Conservation (phyloP, 139 green algal species). For the Astrephomene gubernaculifera region DNA sequence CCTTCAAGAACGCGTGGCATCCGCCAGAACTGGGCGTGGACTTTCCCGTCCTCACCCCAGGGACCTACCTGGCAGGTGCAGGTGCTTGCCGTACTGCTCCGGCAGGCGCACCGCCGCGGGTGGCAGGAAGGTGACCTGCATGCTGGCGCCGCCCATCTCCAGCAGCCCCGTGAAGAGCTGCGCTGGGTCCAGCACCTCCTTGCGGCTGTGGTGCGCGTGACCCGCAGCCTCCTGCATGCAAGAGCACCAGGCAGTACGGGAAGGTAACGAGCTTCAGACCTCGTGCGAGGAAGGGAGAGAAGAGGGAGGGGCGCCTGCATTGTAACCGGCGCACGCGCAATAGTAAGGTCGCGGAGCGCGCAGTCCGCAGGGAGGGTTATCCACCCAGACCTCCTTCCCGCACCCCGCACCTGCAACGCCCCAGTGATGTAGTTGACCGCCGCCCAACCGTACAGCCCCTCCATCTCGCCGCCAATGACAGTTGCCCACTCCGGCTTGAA, state of each 20-base stretch:
- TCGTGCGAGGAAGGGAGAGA: too few species aligned
- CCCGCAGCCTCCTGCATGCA: slow-evolving; percentile 31
- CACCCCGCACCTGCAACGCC: slow-evolving; percentile 53
- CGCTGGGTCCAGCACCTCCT: slow-evolving; percentile 37
- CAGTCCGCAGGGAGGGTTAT: too few species aligned
- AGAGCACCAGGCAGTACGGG: not conserved
- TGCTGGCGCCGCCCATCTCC: slow-evolving; percentile 66
- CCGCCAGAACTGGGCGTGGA: too few species aligned
- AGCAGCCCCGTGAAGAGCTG: slow-evolving; percentile 54
- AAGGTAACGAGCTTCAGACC: too few species aligned
- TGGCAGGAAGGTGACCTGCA: slow-evolving; percentile 67
- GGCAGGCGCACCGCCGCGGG: not conserved
- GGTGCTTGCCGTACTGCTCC: slow-evolving; percentile 2
- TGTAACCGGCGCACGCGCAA: too few species aligned
- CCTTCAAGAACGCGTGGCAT: too few species aligned
- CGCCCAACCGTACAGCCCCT: slow-evolving; percentile 62
- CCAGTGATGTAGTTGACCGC: slow-evolving; percentile 68
- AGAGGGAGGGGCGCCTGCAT: too few species aligned
- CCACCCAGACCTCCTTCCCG: too few species aligned
- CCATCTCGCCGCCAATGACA: slow-evolving; percentile 59
- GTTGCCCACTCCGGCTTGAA: slow-evolving; percentile 52
- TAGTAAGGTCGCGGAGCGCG: too few species aligned
- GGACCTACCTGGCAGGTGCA: slow-evolving; percentile 35
- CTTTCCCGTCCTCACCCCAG: too few species aligned
- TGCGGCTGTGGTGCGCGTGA: slow-evolving; percentile 41